Percentiles rank a stretch among this genome's conserved stretches.
Conservation (phyloP, 2,329 filamentous ascomycete species). For the Pleurostoma richardsiae region DNA sequence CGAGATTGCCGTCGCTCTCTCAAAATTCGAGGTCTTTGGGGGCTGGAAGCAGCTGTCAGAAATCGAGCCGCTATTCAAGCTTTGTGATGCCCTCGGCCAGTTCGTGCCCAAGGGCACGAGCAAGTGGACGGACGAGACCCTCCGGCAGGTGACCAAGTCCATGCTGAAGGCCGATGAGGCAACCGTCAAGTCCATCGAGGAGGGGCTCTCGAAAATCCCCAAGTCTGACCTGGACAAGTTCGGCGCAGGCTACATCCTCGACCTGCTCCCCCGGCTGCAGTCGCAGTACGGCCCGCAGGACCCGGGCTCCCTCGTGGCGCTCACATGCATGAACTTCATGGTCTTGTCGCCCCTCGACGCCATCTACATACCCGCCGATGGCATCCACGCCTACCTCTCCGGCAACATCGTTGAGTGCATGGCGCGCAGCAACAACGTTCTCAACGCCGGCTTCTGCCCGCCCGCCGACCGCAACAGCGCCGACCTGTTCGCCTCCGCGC, state of each 20-base stretch:
- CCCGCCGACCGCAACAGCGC: slow-evolving; percentile 57
- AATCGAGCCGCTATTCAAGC: slow-evolving; percentile 53
- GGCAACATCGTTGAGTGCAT: slow-evolving; percentile 77
- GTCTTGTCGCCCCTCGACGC: slow-evolving; percentile 60
- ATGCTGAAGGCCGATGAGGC: slow-evolving; percentile 50
- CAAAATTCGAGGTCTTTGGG: slow-evolving; percentile 69
- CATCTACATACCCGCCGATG: slow-evolving; percentile 67
- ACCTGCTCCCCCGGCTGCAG: slow-evolving; percentile 60
- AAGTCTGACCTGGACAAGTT: slow-evolving; percentile 38
- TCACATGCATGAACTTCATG: slow-evolving; percentile 72
- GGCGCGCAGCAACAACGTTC: slow-evolving; percentile 69
- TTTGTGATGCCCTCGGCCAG: slow-evolving; percentile 42
- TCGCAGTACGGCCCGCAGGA: slow-evolving; percentile 60
- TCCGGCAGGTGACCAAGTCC: slow-evolving; percentile 49
- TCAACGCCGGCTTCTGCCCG: slow-evolving; percentile 72
- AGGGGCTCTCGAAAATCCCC: slow-evolving; percentile 42
- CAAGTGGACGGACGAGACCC: slow-evolving; percentile 49
- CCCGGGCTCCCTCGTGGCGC: slow-evolving; percentile 62
- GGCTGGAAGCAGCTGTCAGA: slow-evolving; percentile 64
- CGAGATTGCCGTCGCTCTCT: slow-evolving; percentile 69
- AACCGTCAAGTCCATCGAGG: slow-evolving; percentile 46
- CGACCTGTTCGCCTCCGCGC: slow-evolving; percentile 55
- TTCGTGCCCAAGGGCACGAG: slow-evolving; percentile 42
- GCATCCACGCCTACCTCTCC: slow-evolving; percentile 67
- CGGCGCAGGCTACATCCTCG: slow-evolving; percentile 51